Percentiles rank a stretch among this genome's conserved stretches.
These are phyloP conservation scores for Cyathus striatus DNA, from an alignment of 768 basidiomycete genomes.

Conservation along the genomic window DNA sequence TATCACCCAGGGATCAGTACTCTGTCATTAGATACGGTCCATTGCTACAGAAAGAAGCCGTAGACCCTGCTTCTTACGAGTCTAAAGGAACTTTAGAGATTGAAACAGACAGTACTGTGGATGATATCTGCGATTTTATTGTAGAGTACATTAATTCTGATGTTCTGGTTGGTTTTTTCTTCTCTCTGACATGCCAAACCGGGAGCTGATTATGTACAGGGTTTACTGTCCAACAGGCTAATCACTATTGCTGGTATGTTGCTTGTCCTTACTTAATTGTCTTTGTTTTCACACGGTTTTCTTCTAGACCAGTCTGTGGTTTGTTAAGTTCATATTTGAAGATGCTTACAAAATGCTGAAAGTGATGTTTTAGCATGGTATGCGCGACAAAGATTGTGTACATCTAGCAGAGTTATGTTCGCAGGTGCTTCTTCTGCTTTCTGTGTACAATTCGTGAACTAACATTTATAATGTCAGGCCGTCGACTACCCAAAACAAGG, in stretches of 20 bases:
- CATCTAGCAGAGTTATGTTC: slow-evolving; percentile 58
- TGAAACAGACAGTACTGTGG: slow-evolving; percentile 47
- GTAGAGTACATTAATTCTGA: slow-evolving; percentile 84
- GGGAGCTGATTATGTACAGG: slow-evolving; percentile 30
- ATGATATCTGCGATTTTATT: slow-evolving; percentile 76
- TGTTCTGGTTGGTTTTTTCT: slow-evolving; percentile 47
- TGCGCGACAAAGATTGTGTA: slow-evolving; percentile 51
- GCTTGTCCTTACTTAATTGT: too few relatives aligned
- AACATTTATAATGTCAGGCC: slow-evolving; percentile 34
- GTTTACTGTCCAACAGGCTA: slow-evolving; percentile 62
- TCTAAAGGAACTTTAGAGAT: slow-evolving; percentile 19
- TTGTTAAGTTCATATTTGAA: too few relatives aligned
- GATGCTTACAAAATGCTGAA: too few relatives aligned
- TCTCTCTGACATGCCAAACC: background rate
- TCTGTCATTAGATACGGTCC: slow-evolving; percentile 52
- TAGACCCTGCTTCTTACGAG: slow-evolving; percentile 49
- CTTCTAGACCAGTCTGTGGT: slow-evolving; percentile 80
- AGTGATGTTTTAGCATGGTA: slow-evolving; percentile 57
- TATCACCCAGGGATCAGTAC: slow-evolving; percentile 50
- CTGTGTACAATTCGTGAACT: background rate
- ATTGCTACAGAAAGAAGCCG: slow-evolving; percentile 47
- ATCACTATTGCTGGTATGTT: slow-evolving; percentile 64
- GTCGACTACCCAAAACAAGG: slow-evolving; percentile 84
- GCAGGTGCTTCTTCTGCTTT: slow-evolving; percentile 22
- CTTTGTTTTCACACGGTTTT: too few relatives aligned